These are phyloP conservation scores for Dalbergia oliveri DNA, from an alignment of 306 rosid species.

Conservation along the genomic window DNA sequence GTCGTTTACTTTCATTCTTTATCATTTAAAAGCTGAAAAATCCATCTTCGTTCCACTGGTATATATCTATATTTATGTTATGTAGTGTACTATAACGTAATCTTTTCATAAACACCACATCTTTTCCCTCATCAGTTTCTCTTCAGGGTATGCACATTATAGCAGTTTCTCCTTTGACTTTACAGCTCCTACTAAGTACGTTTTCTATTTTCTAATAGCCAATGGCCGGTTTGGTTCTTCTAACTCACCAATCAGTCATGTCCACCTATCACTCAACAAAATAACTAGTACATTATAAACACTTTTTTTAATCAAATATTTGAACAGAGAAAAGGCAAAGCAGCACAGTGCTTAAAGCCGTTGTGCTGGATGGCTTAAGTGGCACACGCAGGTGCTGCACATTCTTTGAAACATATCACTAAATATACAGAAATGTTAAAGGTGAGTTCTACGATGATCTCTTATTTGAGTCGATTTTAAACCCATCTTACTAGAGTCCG, in stretches of 20 bases:
- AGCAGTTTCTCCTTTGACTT: constrained; percentile 45
- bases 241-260: constrained; percentile 42
- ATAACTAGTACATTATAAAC: not conserved
- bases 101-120: not conserved
- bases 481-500: no score
- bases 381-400: constrained; percentile 59
- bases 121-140: constrained; percentile 6
- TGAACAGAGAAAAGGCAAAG: not conserved
- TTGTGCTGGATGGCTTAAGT: constrained; percentile 23
- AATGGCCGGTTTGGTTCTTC: constrained; percentile 17
- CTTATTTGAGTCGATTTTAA: no score
- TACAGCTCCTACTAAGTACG: constrained; percentile 34
- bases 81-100: not conserved
- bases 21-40: constrained; percentile 42
- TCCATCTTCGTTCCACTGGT: constrained; percentile 44
- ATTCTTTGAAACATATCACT: constrained; percentile 19
- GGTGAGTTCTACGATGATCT: no score
- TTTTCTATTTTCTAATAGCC: constrained; percentile 18
- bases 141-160: constrained; percentile 30
- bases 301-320: not conserved
- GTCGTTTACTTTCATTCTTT: constrained; percentile 50
- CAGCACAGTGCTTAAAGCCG: constrained; percentile 9
- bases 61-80: not conserved
- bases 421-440: no score
- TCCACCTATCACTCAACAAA: constrained; percentile 39